phyloP scores from a whole-genome alignment of 768 basidiomycete species.

The Phylloporus sp. region DNA sequence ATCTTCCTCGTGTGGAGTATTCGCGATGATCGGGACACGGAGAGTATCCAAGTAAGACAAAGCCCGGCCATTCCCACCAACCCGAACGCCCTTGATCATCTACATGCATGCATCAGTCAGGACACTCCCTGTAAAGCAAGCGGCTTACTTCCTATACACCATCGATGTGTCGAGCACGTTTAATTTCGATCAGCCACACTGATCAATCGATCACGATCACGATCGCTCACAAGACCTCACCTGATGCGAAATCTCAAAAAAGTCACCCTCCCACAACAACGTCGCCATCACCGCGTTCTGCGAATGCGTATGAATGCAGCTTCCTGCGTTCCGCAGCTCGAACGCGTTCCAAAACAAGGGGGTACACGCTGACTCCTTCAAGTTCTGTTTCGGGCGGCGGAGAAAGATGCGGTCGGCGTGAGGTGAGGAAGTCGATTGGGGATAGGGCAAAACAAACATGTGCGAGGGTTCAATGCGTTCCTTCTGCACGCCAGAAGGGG shows the following conservation, averaged over 20 bases:
- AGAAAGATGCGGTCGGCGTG: slow-evolving; percentile 74
- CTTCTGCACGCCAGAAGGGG: slow-evolving; percentile 89
- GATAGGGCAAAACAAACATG: slow-evolving; percentile 85
- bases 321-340: slow-evolving; percentile 70
- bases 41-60: slow-evolving; percentile 84
- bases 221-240: slow-evolving; percentile 30
- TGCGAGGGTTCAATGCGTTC: slow-evolving; percentile 80
- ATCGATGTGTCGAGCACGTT: background rate
- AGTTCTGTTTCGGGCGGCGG: slow-evolving; percentile 61
- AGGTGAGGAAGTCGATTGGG: slow-evolving; percentile 53
- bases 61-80: slow-evolving; percentile 71
- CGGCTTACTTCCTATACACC: slow-evolving; percentile 38
- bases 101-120: slow-evolving; percentile 25
- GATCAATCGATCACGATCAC: background rate
- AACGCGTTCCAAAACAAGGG: slow-evolving; percentile 94
- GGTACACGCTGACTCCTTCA: slow-evolving; percentile 87
- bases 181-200: slow-evolving; percentile 1
- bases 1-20: slow-evolving; percentile 88
- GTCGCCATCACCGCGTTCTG: slow-evolving; percentile 91
- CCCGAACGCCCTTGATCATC: slow-evolving; percentile 90
- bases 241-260: slow-evolving; percentile 82
- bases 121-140: background rate
- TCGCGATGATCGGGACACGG: slow-evolving; percentile 84
- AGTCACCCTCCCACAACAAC: slow-evolving; percentile 63
- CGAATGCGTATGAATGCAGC: slow-evolving; percentile 89